Evolutionary conservation across 164 flowering plant genomes (phyloP), one percentile per base, ranked within the genome.

Genomic region (Liriodendron chinense): DNA sequence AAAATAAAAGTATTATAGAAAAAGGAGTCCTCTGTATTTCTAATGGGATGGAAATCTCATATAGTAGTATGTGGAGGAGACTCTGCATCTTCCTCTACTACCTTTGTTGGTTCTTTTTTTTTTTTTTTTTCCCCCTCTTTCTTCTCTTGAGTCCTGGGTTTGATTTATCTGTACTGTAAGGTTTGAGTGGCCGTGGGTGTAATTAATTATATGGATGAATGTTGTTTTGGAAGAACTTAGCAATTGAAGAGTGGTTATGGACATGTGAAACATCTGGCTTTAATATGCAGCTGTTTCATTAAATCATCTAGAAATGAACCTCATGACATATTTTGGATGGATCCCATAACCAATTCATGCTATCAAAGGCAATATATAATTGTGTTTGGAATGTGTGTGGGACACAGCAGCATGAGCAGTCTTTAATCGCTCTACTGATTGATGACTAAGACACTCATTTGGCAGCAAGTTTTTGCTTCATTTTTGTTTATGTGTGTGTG

Each of bases 141-240:
- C 16, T 50, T 25, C 1, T 12, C 13, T 56, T 66, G 71, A 65
- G 75, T 64, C 1, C 26, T 73, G 68, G 62, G 70, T 65, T 65
- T 73, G 57, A 47, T 73, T 23, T 9, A 47, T 64, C 56, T 74
- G 76, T 74, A 67, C 62, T n/a, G 47, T 62, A 68, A 18, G 62
- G 16, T 25, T 34, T 20, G 71, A 53, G 65, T 74, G 71, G 70
- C 48, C 6, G 18, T 56, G 9, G 9, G 48, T 74, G 76, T 74
- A 74, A 72, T 65, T 66, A n/a, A 74, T 65, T 74, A 69, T 66
- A 74, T 47, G 71, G 71, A 1, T 66, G 76, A 18, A n/a, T 71
- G 47, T 47, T 71, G 22, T 53, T 71, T 23, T 71, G 34, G 43
- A 56, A 56, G 64, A 13, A 22, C 3, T 47, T 69, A 47, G 25